These are phyloP conservation scores for Lachnellula arida DNA, from an alignment of 2,329 filamentous ascomycete genomes.

Conservation along the genomic window DNA sequence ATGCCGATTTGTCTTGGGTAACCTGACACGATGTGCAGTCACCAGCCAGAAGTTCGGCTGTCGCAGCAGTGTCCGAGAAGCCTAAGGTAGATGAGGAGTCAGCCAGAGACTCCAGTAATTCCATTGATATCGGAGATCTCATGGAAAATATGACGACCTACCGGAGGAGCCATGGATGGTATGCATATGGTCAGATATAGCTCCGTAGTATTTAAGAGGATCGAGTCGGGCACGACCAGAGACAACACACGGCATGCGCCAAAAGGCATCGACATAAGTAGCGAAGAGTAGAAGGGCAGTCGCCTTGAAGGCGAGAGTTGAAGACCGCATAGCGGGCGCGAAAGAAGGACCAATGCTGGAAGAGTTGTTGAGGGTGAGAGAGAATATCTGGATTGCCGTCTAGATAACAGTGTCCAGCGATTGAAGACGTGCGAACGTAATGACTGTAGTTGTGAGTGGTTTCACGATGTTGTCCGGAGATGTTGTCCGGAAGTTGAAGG, in stretches of 20 bases:
- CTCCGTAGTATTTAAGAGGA: constrained; percentile 63
- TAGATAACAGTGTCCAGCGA: not conserved
- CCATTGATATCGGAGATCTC: not conserved
- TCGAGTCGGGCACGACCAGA: constrained; percentile 70
- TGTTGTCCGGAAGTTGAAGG: not conserved
- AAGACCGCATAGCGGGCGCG: constrained; percentile 2
- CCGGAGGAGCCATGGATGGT: constrained; percentile 70
- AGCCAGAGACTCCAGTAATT: too few species aligned
- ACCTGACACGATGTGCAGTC: constrained; percentile 64
- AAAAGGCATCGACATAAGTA: constrained; percentile 60
- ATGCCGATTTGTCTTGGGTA: constrained; percentile 58
- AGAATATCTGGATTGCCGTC: not conserved
- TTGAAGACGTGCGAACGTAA: not conserved
- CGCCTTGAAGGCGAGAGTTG: constrained; percentile 4
- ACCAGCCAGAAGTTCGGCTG: constrained; percentile 51
- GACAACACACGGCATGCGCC: constrained; percentile 80
- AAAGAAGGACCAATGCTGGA: not conserved
- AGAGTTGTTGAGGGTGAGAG: not conserved
- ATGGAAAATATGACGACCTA: constrained; percentile 40
- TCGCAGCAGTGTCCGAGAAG: constrained; percentile 56
- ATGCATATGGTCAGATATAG: constrained; percentile 63
- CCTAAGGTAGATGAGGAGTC: constrained; percentile 40
- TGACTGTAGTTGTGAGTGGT: not conserved
- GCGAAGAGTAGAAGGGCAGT: not conserved
- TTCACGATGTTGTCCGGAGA: not conserved